Evolutionary conservation across 352 stramenopile species (phyloP), one percentile per base, ranked within the genome.

Genomic region (Pythium dissimile): DNA sequence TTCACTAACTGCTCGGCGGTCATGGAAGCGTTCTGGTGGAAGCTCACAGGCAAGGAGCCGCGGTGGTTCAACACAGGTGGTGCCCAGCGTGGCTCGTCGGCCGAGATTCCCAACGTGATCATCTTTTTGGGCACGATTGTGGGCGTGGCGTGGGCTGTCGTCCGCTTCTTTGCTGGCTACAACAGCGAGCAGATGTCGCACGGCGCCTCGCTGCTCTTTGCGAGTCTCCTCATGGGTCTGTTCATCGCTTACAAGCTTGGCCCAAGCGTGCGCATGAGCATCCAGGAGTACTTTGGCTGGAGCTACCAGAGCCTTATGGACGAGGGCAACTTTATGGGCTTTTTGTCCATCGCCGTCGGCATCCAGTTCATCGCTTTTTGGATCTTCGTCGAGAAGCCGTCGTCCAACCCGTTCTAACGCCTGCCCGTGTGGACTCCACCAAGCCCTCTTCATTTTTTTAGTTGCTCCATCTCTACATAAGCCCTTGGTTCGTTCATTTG

Each of bases 241-340:
- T 91, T 91, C 58, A 84, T 93, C 54, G 79, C 73, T 9, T 76
- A 86, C 35, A 93, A 93, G 71, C 66, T 93, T 12, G 80, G 77
- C 16, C 84, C 84, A 1, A 89, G 75, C 41, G 81, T 93, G 20
- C 80, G 81, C 32, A 93, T 93, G 84, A 90, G 79, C 60, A 89
- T 93, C 67, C 81, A 91, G 59, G 84, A 93, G 67, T 93, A 93
- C 69, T 93, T 91, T 76, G 84, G 84, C 64, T 93, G 84, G 84
- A 90, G 79, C 67, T 91, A 93, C 69, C 68, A 87, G 66, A 93
- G 84, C 59, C 55, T 91, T 44, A 90, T 72, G 73, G 80, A 91
- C 69, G 79, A 93, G 63, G 81, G 79, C 53, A 93, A 93, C 75
- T 86, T 93, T 21, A 71, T 91, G 62, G 81, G 84, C 61, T 78